Base-by-base conservation (phyloP, 192 early-diverging fungal genomes). In the Coemansia sp. region DNA sequence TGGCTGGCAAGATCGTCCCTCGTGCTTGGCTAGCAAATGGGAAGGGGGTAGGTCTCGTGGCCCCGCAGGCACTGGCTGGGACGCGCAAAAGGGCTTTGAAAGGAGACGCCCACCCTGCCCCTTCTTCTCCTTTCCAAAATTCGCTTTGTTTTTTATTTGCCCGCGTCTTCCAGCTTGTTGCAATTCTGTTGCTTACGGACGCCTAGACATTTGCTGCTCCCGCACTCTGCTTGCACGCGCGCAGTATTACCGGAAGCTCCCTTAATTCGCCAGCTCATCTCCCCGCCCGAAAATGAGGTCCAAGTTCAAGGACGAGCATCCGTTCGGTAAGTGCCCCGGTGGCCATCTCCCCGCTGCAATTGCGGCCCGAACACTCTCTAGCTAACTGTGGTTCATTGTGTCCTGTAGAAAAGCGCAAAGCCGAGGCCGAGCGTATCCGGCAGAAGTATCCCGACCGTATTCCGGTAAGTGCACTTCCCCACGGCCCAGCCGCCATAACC, bases 241-340 rank as follows among this genome's bases (percentile, higher is more conserved):
- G 41, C 41, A 43, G 41, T 43, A 43, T 43, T 22, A 31, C 15
- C 17, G n/a, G 48, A 35, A 23, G 20, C 12, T 8, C 15, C 35
- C 9, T 29, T 29, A 14, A 29, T 26, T 28, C 25, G 23, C 45
- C n/a, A 29, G 19, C 28, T 29, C 45, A 29, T 29, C 21, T 45
- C n/a, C 9, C 20, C 44, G 4, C 15, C 30, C 17, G 28, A 50
- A 70, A 60, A 86, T 88, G 81, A 81, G 85, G 61, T 93, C 91
- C 53, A 87, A 93, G 73, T 97, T 97, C 66, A 93, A 98, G 82
- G 91, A 94, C 75, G 95, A 98, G 64, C 93, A 98, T 62, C 85
- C 87, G 26, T 93, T 93, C 67, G 91, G 91, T 93, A 85, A 60
- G 85, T 53, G 26, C 40, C 26, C 19, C 30, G 31, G 12, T 9